Evolutionary conservation across 495 filamentous ascomycete genomes (phyloP), one percentile per base, ranked within the genome.

Genomic region (Penicillium lividum): DNA sequence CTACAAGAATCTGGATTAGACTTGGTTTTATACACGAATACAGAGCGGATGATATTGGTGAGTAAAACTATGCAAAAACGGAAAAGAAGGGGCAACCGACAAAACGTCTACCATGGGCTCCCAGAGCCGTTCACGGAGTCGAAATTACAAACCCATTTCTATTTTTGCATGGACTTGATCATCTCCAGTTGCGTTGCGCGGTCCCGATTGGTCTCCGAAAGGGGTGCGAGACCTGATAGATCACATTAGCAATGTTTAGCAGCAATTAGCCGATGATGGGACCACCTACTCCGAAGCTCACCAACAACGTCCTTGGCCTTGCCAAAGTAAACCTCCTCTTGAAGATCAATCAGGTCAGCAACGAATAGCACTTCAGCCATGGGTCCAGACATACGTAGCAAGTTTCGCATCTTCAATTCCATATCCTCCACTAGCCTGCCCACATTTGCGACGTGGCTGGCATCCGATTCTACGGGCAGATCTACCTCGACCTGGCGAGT

Each of bases 231-330:
- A 59, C 84, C 86, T 89, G 59, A n/a, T 47, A 43, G 42, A 22
- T 29, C 30, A 22, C 38, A 43, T 55, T 27, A 55, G 53, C 30
- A 44, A 27, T 9, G 51, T 22, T 9, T 49, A 53, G 31, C 7
- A 64, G 18, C n/a, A 48, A 22, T 5, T 36, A 2, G 22, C 22
- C 22, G 22, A 58, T 36, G 7, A 45, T 38, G 10, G 18, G 22
- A 33, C 22, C 56, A 63, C 84, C 73, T 80, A 89, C 94, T 98
- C 68, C 94, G 82, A 68, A 99, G 80, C 70, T 98, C 93, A 33
- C 93, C 94, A n/a, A 99, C 93, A 4, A 99, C 92, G 74, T 99
- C 94, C 82, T 93, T 97, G 10, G 94, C 94, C 80, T 99, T 99
- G 59, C 94, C 94, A 73, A 99, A 99, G 76, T 99, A 99, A 50